Percentiles rank a stretch among this genome's conserved stretches.
Evolutionary conservation across 257 asterid genomes (phyloP).

Genomic region (Ajuga chamaepitys): DNA sequence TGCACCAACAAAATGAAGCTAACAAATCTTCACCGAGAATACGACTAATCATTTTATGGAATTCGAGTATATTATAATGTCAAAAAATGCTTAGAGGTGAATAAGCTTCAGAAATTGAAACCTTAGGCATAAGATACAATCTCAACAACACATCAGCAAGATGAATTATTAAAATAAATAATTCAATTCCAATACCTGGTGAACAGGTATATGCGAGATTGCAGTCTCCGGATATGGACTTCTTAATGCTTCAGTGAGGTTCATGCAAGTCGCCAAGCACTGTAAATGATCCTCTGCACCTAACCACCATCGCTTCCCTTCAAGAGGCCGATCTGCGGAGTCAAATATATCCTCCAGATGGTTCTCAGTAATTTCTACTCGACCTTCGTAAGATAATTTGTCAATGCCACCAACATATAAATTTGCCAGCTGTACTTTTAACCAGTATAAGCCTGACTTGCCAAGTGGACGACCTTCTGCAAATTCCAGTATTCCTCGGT

Average conservation of each 20-base stretch:
- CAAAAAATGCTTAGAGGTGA: too few species aligned
- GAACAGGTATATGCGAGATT: slow-evolving; percentile 76
- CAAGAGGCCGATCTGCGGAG: slow-evolving; percentile 95
- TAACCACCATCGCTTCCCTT: slow-evolving; percentile 96
- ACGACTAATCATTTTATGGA: too few species aligned
- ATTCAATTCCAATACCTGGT: slow-evolving; percentile 69
- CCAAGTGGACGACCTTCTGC: slow-evolving; percentile 98
- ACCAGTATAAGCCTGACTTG: slow-evolving; percentile 77
- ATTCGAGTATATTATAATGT: too few species aligned
- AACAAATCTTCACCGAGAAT: too few species aligned
- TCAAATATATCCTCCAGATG: slow-evolving; percentile 85
- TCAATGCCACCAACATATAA: slow-evolving; percentile 88
- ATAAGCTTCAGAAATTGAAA: too few species aligned
- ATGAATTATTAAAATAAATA: too few species aligned
- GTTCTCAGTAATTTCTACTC: slow-evolving; percentile 66
- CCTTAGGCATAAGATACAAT: not conserved
- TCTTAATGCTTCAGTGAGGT: slow-evolving; percentile 81
- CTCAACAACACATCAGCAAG: not conserved
- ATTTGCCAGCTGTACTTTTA: slow-evolving; percentile 85
- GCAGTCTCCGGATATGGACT: slow-evolving; percentile 68
- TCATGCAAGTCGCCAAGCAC: slow-evolving; percentile 86
- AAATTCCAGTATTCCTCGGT: slow-evolving; percentile 90
- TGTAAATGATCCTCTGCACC: slow-evolving; percentile 95
- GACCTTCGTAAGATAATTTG: slow-evolving; percentile 78
- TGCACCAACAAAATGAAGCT: not conserved